Evolutionary conservation across 352 stramenopile species (phyloP).

Genomic region (Phytophthora sojae): DNA sequence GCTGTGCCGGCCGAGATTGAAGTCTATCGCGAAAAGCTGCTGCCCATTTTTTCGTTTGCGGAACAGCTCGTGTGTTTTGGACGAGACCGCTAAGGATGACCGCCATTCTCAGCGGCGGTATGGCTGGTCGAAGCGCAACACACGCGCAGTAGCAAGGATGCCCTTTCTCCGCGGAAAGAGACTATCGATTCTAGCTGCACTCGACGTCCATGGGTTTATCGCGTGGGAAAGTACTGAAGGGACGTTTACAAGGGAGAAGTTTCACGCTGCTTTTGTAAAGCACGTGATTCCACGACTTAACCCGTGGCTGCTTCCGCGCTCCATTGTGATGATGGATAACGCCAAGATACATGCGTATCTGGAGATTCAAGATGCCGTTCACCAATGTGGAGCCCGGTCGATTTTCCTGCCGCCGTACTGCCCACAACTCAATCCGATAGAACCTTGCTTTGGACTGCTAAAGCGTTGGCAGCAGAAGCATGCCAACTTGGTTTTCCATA

Average conservation of each 20-base stretch:
- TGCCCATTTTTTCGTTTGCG: not conserved
- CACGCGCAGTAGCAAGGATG: not conserved
- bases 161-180: not conserved
- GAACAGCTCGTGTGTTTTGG: not conserved
- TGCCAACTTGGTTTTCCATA: not conserved
- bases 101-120: not conserved
- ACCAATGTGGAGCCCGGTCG: not conserved
- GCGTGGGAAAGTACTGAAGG: not conserved
- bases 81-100: not conserved
- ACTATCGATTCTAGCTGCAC: not conserved
- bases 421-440: not conserved
- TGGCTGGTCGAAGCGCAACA: not conserved
- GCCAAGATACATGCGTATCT: not conserved
- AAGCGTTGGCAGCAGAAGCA: not conserved
- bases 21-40: not conserved
- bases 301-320: not conserved
- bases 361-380: not conserved
- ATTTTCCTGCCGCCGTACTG: not conserved
- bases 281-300: not conserved
- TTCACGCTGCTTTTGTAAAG: not conserved
- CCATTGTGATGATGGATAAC: not conserved
- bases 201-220: not conserved
- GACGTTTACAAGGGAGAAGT: not conserved
- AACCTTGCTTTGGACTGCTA: not conserved
- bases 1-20: constrained; percentile 5